Percentiles rank a stretch among this genome's conserved stretches.
phyloP scores from a whole-genome alignment of 768 basidiomycete species.

The Suillus ampliporus region DNA sequence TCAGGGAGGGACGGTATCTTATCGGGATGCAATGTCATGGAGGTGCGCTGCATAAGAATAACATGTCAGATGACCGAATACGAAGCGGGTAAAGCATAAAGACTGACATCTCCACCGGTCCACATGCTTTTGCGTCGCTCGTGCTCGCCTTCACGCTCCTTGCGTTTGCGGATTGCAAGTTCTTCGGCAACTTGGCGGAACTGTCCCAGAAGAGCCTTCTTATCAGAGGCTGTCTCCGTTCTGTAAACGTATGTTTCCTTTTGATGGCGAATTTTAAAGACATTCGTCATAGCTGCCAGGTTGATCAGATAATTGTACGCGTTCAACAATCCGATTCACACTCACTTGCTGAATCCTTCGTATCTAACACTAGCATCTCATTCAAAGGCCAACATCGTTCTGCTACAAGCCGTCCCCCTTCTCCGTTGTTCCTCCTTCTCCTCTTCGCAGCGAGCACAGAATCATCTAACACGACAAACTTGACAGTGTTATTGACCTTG shows the following conservation, averaged over 20 bases:
- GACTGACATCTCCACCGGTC: slow-evolving; percentile 50
- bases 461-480: slow-evolving; percentile 92
- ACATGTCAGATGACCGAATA: slow-evolving; percentile 2
- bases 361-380: slow-evolving; percentile 94
- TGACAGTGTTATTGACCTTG: slow-evolving; percentile 85
- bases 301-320: slow-evolving; percentile 11
- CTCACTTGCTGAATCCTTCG: slow-evolving; percentile 92
- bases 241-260: slow-evolving; percentile 97
- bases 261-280: slow-evolving; percentile 91
- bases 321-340: slow-evolving; percentile 2
- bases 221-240: slow-evolving; percentile 80
- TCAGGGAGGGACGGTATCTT: slow-evolving; percentile 69
- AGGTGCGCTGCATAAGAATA: slow-evolving; percentile 34
- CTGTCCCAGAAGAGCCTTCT: slow-evolving; percentile 82
- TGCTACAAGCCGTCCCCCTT: slow-evolving; percentile 81
- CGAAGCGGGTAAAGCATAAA: not conserved
- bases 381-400: slow-evolving; percentile 92
- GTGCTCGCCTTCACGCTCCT: slow-evolving; percentile 93
- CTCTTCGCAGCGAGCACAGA: slow-evolving; percentile 86
- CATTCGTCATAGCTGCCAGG: slow-evolving; percentile 80
- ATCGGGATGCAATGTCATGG: slow-evolving; percentile 40
- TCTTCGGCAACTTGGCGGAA: slow-evolving; percentile 96
- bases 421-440: slow-evolving; percentile 63
- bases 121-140: slow-evolving; percentile 84
- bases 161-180: slow-evolving; percentile 82